Conservation (phyloP, 345 rosid genomes). For the Eucalyptus brandiana region DNA sequence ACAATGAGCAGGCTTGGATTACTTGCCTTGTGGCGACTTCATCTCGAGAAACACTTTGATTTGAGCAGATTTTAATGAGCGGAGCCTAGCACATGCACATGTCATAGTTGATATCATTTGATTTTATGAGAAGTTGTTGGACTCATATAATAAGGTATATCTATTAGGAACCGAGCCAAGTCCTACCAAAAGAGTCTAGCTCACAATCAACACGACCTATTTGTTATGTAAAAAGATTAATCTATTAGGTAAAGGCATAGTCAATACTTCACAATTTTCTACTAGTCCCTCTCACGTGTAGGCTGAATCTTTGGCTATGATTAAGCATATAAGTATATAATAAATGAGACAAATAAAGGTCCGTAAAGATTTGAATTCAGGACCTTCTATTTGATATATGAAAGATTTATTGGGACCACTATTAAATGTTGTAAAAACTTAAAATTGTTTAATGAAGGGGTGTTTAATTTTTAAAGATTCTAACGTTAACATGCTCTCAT, state of each 20-base stretch:
- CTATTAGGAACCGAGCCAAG: not conserved
- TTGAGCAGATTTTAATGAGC: too few relatives aligned
- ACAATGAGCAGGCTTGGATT: too few relatives aligned
- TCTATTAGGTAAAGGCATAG: too few relatives aligned
- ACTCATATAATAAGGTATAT: not conserved
- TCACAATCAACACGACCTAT: not conserved
- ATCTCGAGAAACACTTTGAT: too few relatives aligned
- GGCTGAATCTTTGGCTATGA: not conserved
- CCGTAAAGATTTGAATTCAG: accelerated
- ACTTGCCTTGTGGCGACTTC: too few relatives aligned
- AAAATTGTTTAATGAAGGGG: not conserved
- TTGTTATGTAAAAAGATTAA: too few relatives aligned
- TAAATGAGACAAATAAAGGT: not conserved
- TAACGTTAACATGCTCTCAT: not conserved
- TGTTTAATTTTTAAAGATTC: not conserved
- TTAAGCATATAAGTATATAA: too few relatives aligned
- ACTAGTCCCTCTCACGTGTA: not conserved
- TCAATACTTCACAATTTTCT: accelerated
- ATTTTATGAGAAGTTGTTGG: too few relatives aligned
- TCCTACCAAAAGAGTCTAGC: not conserved
- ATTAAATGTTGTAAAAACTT: not conserved
- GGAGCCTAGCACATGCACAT: too few relatives aligned
- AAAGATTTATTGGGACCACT: not conserved
- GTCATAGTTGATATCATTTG: too few relatives aligned
- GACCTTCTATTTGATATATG: accelerated